phyloP scores from a whole-genome alignment of 805 yeast species.

The Kodamaea restingae region DNA sequence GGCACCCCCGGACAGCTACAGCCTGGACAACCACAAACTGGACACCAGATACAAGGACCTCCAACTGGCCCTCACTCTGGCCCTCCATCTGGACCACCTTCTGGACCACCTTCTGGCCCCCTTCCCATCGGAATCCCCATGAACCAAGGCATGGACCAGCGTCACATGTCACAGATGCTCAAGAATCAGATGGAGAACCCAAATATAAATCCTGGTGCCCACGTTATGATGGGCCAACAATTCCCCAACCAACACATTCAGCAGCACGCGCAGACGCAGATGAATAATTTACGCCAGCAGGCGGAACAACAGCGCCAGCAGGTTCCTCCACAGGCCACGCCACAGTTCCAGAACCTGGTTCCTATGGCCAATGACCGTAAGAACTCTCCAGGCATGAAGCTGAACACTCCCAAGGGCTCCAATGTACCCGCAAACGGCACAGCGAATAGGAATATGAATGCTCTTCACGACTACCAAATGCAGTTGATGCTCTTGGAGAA shows the following conservation, averaged over 20 bases:
- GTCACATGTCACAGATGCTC: slow-evolving; percentile 1
- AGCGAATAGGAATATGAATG: slow-evolving; percentile 40
- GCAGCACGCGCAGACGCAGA: slow-evolving; percentile 47
- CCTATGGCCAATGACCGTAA: not conserved
- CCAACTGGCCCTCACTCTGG: slow-evolving; percentile 10
- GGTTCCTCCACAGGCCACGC: slow-evolving; percentile 13
- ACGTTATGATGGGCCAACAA: slow-evolving; percentile 6
- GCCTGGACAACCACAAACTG: slow-evolving; percentile 11
- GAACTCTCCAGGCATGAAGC: slow-evolving; percentile 1
- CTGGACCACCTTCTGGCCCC: slow-evolving; percentile 4
- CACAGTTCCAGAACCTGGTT: slow-evolving; percentile 13
- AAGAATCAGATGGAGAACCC: slow-evolving; percentile 2
- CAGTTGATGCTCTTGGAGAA: slow-evolving; percentile 71
- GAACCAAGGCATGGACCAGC: not conserved
- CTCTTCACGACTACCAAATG: slow-evolving; percentile 78
- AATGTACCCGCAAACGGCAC: slow-evolving; percentile 8
- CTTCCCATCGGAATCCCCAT: slow-evolving; percentile 11
- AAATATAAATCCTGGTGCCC: not conserved
- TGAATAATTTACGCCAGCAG: slow-evolving; percentile 49
- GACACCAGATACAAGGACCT: slow-evolving; percentile 9
- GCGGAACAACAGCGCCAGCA: slow-evolving; percentile 18
- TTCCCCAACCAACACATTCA: slow-evolving; percentile 25
- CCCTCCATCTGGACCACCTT: slow-evolving; percentile 8
- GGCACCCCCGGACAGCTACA: too few relatives aligned
- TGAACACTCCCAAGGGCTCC: slow-evolving; percentile 1